Evolutionary conservation across 2,329 filamentous ascomycete genomes (phyloP), one percentile per base, ranked within the genome.

Genomic region (Grosmannia clavigera): DNA sequence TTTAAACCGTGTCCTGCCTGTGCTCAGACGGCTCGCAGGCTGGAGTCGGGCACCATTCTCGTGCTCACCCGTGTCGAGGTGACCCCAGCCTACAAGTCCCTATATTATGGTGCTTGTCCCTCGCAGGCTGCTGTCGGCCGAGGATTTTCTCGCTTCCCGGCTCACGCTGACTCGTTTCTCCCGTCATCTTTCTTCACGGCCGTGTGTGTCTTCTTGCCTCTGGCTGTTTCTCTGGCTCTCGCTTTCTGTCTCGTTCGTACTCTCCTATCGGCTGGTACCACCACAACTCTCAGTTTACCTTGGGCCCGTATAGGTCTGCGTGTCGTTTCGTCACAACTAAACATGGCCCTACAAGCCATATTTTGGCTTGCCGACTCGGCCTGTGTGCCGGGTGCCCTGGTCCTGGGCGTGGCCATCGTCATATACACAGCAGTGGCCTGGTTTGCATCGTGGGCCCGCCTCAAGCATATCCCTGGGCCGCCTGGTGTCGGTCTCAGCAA

Each of bases 401-500:
- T 9, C 31, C 19, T 43, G 12, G 57, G n/a, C 38, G 3, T 40
- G 22, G 5, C 7, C 10, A 4, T 19, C 22, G 9, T 56, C n/a
- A 60, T 60, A 55, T 66, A 64, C 61, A 57, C 35, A 14, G 61
- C 61, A 14, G 61, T 58, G 52, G 62, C 64, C 31, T 63, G 63
- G n/a, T 60, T 64, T 31, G 50, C 52, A 29, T 60, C 64, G 59
- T 68, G 66, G 66, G 61, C 64, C 38, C 67, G 67, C 25, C 62
- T 68, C 60, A 64, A 63, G 61, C 64, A 68, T 55, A 65, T 68
- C 46, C 66, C 67, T n/a, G 67, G 67, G 7, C 67, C 67, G 35
- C 63, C 60, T 5, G 61, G 63, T 29, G 64, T 64, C 22, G 65
- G 63, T 38, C 56, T 68, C 35, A 67, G 64, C 64, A 68, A 66